Percentiles rank a stretch among this genome's conserved stretches.
phyloP scores from a whole-genome alignment of 164 flowering plant species.

The Dillenia turbinata region DNA sequence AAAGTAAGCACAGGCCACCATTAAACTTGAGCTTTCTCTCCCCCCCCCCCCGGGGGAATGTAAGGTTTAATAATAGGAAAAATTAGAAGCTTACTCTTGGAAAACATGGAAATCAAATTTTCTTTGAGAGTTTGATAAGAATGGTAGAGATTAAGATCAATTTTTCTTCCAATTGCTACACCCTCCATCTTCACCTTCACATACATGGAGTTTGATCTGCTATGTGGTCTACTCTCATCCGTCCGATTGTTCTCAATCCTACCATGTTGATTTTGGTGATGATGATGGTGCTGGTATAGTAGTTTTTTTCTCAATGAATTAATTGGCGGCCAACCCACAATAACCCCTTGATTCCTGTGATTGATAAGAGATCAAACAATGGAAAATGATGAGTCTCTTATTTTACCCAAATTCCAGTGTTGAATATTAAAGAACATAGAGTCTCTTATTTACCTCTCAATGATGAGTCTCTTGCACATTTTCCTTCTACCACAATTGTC shows the following conservation, averaged over 20 bases:
- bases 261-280: neutral
- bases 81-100: slow-evolving; percentile 26
- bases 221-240: too few species aligned
- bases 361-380: neutral
- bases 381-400: slow-evolving; percentile 4
- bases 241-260: neutral
- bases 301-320: slow-evolving; percentile 34
- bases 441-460: too few species aligned
- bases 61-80: neutral
- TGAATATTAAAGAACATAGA: too few species aligned
- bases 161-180: slow-evolving; percentile 50
- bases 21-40: neutral
- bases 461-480: too few species aligned
- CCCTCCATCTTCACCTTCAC: slow-evolving; percentile 86
- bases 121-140: slow-evolving; percentile 35
- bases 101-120: slow-evolving; percentile 45
- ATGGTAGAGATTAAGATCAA: slow-evolving; percentile 31
- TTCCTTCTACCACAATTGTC: too few species aligned
- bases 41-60: too few species aligned
- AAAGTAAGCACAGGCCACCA: neutral
- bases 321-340: slow-evolving; percentile 56
- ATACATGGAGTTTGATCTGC: slow-evolving; percentile 18
- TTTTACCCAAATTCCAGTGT: too few species aligned
- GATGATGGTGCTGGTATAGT: neutral
- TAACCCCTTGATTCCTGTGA: slow-evolving; percentile 7